Evolutionary conservation across 257 asterid genomes (phyloP).

Genomic region (Buddleja alternifolia): DNA sequence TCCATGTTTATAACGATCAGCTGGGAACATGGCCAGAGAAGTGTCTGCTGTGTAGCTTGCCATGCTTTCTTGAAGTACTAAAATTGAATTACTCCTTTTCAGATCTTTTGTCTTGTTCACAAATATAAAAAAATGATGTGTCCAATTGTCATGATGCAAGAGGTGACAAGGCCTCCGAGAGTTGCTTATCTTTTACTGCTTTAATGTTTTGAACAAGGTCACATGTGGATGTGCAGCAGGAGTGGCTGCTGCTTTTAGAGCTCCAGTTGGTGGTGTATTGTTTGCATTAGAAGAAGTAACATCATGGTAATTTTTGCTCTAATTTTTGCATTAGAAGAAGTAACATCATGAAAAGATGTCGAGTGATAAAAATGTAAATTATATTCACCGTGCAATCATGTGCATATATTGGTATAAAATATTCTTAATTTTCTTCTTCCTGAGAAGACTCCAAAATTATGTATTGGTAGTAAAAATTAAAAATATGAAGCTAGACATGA

Average conservation of each 20-base stretch:
- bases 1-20: slow-evolving; percentile 10
- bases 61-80: slow-evolving; percentile 10
- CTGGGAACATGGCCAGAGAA: not conserved
- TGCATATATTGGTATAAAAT: no score
- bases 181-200: slow-evolving; percentile 49
- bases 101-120: slow-evolving; percentile 19
- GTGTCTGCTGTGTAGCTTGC: slow-evolving; percentile 1
- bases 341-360: no score
- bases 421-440: no score
- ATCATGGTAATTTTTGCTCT: slow-evolving; percentile 70
- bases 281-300: slow-evolving; percentile 99
- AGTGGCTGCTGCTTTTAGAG: slow-evolving; percentile 99
- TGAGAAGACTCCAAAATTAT: no score
- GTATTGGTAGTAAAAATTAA: not conserved
- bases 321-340: no score
- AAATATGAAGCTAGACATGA: slow-evolving; percentile 12
- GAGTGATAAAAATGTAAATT: no score
- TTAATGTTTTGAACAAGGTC: slow-evolving; percentile 76
- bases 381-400: no score
- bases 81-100: slow-evolving; percentile 21
- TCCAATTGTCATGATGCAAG: slow-evolving; percentile 31
- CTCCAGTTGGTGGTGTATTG: slow-evolving; percentile 99
- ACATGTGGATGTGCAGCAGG: slow-evolving; percentile 99
- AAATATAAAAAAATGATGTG: slow-evolving; percentile 17
- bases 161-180: slow-evolving; percentile 38